Evolutionary conservation across 306 rosid genomes (phyloP), one percentile per base, ranked within the genome.

Genomic region (Trifolium pratense): DNA sequence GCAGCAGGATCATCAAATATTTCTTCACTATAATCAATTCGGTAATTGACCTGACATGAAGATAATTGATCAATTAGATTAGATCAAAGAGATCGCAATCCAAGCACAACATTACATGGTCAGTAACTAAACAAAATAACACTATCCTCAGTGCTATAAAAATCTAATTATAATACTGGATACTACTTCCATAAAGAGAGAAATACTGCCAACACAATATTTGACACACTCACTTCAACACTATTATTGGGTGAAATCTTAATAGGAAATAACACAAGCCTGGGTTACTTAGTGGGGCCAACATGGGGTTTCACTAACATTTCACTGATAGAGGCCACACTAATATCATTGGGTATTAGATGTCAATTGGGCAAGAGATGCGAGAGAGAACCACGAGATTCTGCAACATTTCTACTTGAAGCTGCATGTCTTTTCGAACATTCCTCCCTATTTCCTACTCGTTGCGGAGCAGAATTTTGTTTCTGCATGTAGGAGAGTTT

Each of bases 11-110:
- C 99, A 20, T 94, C 96, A 43, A 88, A 87, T 59, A 91, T 88
- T 84, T 94, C 99, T 77, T 90, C 91, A 76, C 97, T 94, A 68
- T 95, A 93, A 82, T 93, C 98, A 46, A 84, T 90, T 59, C 87
- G 81, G 75, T 91, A 93, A 86, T 91, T 93, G 75, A 91, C 81
- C 96, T 93, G 88, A 87, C 83, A 74, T 57, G 73, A 79, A 81
- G 71, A 74, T 1, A 70, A 71, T 20, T 20, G 48, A 78, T 5
- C 29, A 66, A 37, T 75, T 65, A 68, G 65, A 37, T 75, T 65
- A 68, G 65, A 76, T 20, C 17, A 26, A 66, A 20, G 55, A 65
- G 34, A 77, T 58, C 49, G 9, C 40, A 66, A 40, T 56, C 17
- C 40, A 70, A 39, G 49, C 66, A 67, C 32, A 75, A 36, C 14